Evolutionary conservation across 352 stramenopile species (phyloP).

Genomic region (Phytophthora hybrid): DNA sequence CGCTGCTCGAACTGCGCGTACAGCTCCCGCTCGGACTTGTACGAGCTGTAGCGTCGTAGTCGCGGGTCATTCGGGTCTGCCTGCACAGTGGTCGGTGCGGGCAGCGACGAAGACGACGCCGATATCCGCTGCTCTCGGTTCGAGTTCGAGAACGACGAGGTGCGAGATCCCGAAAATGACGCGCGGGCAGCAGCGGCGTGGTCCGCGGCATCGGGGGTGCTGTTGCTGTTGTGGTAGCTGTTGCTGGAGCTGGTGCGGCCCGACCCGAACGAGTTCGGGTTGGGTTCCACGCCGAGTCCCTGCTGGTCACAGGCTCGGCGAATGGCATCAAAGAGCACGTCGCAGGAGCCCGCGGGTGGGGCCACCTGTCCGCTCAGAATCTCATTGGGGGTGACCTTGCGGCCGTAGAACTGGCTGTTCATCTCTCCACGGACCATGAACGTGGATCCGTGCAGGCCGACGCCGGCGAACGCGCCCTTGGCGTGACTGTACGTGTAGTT

Average conservation of each 20-base stretch:
- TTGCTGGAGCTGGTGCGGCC: slow-evolving; percentile 35
- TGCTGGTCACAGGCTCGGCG: slow-evolving; percentile 47
- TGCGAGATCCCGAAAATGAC: slow-evolving; percentile 25
- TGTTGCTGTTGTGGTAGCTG: slow-evolving; percentile 31
- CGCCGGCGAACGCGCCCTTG: slow-evolving; percentile 82
- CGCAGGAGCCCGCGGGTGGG: slow-evolving; percentile 64
- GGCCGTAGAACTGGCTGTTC: slow-evolving; percentile 87
- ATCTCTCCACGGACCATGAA: slow-evolving; percentile 88
- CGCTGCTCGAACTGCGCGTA: slow-evolving; percentile 80
- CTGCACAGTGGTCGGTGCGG: slow-evolving; percentile 39
- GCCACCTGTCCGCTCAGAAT: slow-evolving; percentile 83
- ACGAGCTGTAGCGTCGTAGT: slow-evolving; percentile 70
- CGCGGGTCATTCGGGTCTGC: slow-evolving; percentile 69
- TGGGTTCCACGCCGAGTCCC: slow-evolving; percentile 30
- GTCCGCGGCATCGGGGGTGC: slow-evolving; percentile 34
- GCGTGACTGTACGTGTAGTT: slow-evolving; percentile 91
- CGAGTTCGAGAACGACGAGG: slow-evolving; percentile 30
- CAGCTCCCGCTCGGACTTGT: slow-evolving; percentile 85
- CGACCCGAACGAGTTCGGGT: slow-evolving; percentile 33
- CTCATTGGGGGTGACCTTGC: slow-evolving; percentile 80
- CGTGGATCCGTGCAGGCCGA: slow-evolving; percentile 83
- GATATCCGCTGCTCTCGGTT: slow-evolving; percentile 17
- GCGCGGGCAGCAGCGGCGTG: slow-evolving; percentile 40
- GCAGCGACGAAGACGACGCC: slow-evolving; percentile 39
- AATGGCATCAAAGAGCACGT: slow-evolving; percentile 79